A percentile compares a stretch with the other conserved stretches of the same genome.
Evolutionary conservation across 345 rosid genomes (phyloP).

Genomic region (Moricandia moricandioides): DNA sequence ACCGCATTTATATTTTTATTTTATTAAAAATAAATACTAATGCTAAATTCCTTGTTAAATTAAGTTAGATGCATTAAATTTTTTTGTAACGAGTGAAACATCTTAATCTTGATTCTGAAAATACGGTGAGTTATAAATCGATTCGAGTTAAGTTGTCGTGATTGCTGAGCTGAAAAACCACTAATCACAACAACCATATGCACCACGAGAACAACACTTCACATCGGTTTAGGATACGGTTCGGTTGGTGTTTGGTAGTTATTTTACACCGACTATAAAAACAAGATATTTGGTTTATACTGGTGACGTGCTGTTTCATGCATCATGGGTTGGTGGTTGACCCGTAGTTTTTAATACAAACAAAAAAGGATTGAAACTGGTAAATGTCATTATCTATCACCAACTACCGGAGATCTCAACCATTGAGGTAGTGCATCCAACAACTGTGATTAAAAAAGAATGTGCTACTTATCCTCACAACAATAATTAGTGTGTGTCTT

Average conservation of each 20-base stretch:
- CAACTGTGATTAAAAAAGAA: not conserved
- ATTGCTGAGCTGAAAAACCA: not conserved
- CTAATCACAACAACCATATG: slow-evolving; percentile 16
- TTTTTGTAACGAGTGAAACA: not conserved
- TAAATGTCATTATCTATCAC: slow-evolving; percentile 37
- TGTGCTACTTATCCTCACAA: not conserved
- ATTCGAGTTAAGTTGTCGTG: not conserved
- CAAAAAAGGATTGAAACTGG: not conserved
- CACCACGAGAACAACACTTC: slow-evolving; percentile 12
- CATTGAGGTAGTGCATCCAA: slow-evolving; percentile 17
- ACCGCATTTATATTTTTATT: slow-evolving; percentile 44
- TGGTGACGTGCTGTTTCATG: slow-evolving; percentile 18
- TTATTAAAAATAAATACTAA: not conserved
- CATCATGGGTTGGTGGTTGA: slow-evolving; percentile 41
- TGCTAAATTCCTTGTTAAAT: not conserved
- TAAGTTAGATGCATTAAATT: too few species aligned
- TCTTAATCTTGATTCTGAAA: not conserved
- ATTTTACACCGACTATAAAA: slow-evolving; percentile 3
- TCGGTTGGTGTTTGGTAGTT: not conserved
- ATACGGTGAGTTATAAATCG: slow-evolving; percentile 2
- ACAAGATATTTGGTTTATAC: not conserved
- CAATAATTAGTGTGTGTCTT: not conserved
- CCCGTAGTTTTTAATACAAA: slow-evolving; percentile 14
- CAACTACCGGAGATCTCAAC: slow-evolving; percentile 30
- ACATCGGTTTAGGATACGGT: not conserved